Conservation (phyloP, 257 asterid genomes). For the Perilla frutescens region DNA sequence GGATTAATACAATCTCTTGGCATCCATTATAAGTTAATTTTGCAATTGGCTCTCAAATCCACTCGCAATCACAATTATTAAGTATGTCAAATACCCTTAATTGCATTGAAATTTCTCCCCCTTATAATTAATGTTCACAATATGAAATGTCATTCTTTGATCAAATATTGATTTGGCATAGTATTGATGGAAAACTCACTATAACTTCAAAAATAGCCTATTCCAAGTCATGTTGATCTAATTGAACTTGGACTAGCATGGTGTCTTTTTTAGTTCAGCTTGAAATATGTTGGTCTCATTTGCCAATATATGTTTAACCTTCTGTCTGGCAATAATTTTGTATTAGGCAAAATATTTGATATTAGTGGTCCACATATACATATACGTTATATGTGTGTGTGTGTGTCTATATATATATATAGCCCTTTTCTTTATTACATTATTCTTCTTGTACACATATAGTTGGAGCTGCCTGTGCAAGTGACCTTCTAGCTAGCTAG, state of each 20-base stretch:
- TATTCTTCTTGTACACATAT: conserved; percentile 6
- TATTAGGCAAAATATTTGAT: background rate
- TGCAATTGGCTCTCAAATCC: background rate
- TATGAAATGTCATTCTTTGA: conserved; percentile 12
- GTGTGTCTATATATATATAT: background rate
- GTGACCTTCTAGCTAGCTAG: conserved; percentile 3
- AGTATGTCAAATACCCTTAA: background rate
- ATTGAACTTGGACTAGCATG: background rate
- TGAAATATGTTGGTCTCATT: background rate
- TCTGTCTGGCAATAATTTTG: background rate
- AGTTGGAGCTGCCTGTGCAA: conserved; percentile 14
- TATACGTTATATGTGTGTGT: no score
- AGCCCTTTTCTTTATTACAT: background rate
- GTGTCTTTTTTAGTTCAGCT: background rate
- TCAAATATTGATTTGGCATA: background rate
- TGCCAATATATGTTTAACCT: background rate
- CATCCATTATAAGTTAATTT: background rate
- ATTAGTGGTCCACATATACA: conserved; percentile 4
- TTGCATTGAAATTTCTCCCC: no score
- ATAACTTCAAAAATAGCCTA: background rate
- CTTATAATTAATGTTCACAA: background rate
- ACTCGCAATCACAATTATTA: background rate
- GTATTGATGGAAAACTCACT: background rate
- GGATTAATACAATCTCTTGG: no score
- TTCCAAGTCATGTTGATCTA: background rate